Percentiles rank a stretch among this genome's conserved stretches.
phyloP scores from a whole-genome alignment of 495 filamentous ascomycete genomes.

The Podospora didyma region DNA sequence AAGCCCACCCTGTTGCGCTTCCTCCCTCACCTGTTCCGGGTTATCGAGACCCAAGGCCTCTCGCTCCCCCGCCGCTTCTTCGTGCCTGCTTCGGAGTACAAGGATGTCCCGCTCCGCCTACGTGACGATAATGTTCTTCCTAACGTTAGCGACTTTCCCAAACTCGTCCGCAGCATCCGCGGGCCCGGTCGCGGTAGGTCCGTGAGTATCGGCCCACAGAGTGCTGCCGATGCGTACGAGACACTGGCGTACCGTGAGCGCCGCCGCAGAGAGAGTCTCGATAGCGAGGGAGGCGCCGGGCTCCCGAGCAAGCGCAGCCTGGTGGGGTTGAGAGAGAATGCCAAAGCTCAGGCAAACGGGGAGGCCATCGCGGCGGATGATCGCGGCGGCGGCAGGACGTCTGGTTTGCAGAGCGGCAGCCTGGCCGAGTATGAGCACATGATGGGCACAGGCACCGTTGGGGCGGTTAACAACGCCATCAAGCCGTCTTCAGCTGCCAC shows the following conservation, averaged over 20 bases:
- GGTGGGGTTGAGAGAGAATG: constrained; percentile 14
- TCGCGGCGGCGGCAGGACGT: constrained; percentile 19
- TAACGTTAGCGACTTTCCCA: constrained; percentile 75
- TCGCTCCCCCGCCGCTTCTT: constrained; percentile 83
- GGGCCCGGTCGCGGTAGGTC: constrained; percentile 73
- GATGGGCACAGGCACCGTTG: constrained; percentile 59
- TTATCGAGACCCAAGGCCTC: constrained; percentile 74
- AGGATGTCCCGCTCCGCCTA: constrained; percentile 69
- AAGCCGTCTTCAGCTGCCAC: too few species aligned
- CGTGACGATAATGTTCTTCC: constrained; percentile 86
- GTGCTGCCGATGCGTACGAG: constrained; percentile 93
- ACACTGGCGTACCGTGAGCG: constrained; percentile 89
- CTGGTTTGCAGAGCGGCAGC: constrained; percentile 27
- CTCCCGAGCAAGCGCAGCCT: constrained; percentile 26
- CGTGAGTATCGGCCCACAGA: constrained; percentile 90
- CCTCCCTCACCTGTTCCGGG: constrained; percentile 81
- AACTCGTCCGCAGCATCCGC: constrained; percentile 70
- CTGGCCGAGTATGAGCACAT: constrained; percentile 62
- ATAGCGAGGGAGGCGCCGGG: constrained; percentile 15
- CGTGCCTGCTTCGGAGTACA: constrained; percentile 84
- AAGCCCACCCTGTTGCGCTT: constrained; percentile 76
- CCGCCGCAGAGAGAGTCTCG: constrained; percentile 69
- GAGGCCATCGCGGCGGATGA: constrained; percentile 11
- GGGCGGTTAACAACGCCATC: constrained; percentile 14
- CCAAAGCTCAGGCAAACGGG: constrained; percentile 8